These are phyloP conservation scores for Cutaneotrichosporon cutaneum DNA, from an alignment of 1,284 basidiomycete genomes.

Conservation along the genomic window DNA sequence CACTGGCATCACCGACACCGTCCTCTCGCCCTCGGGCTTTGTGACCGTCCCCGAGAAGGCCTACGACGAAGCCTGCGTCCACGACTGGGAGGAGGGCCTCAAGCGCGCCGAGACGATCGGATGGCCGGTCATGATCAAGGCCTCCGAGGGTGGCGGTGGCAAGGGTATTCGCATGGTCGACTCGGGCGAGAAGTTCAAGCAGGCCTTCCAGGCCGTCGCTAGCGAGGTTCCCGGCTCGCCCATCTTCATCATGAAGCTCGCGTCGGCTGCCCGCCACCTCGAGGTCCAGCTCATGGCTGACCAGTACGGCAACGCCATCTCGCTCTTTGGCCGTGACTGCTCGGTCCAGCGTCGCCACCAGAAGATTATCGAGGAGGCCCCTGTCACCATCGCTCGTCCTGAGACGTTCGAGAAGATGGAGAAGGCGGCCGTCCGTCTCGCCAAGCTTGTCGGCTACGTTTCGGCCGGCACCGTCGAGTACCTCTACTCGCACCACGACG, in stretches of 20 bases:
- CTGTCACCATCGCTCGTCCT: conserved; percentile 91
- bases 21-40: conserved; percentile 81
- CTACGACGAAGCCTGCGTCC: conserved; percentile 87
- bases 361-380: conserved; percentile 99
- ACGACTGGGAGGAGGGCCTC: conserved; percentile 84
- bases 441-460: conserved; percentile 98
- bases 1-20: conserved; percentile 86
- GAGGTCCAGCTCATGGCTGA: conserved; percentile 98
- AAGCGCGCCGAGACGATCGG: conserved; percentile 83
- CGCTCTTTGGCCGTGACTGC: conserved; percentile 97
- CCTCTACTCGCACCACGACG: conserved; percentile 91
- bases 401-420: conserved; percentile 96
- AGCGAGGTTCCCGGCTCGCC: conserved; percentile 98
- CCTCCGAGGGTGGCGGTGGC: conserved; percentile 96
- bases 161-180: conserved; percentile 98
- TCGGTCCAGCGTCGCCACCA: conserved; percentile 99
- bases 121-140: conserved; percentile 99
- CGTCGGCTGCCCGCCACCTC: conserved; percentile 92
- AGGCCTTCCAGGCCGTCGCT: conserved; percentile 87
- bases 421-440: conserved; percentile 92
- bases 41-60: conserved; percentile 91
- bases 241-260: conserved; percentile 99
- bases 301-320: conserved; percentile 99
- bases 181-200: conserved; percentile 80
- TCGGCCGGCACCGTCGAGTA: conserved; percentile 99